Evolutionary conservation across 441 rosid species (phyloP), one percentile per base, ranked within the genome.

Genomic region (Mallotus repandus): DNA sequence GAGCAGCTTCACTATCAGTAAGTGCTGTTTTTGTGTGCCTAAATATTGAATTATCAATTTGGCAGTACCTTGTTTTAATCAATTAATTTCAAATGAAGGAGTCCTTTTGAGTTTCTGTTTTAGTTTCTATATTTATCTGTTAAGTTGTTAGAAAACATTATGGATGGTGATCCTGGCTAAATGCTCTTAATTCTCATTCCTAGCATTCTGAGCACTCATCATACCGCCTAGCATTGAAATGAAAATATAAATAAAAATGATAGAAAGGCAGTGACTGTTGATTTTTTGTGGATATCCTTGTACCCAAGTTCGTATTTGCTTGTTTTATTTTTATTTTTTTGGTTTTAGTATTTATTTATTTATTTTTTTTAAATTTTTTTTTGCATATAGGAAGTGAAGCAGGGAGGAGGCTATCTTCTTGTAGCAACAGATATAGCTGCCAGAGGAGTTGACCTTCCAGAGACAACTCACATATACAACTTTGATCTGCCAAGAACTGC

Each of bases 381-480:
- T 54, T 68, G 59, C 71, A 58, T 70, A 7, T 79, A 92, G 99
- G 98, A 91, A 78, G 73, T 89, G 75, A 87, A 95, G 79, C 87
- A 85, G 86, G 91, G 92, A 78, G 94, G 88, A 64, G 88, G 92
- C 57, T 84, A 81, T 87, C 89, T 95, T 82, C 94, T 95, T 68
- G 89, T 95, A 73, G 86, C 98, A 68, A 95, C 97, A 29, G 99
- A 95, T 85, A 89, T 95, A 73, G 97, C 97, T 16, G 99, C 93
- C 32, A 81, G 99, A 77, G 97, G 99, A 46, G 89, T 95, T 57
- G 98, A 95, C 81, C 87, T 95, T 71, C 93, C 94, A 0, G 95
- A 91, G 78, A 95, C 98, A 61, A 89, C 96, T 79, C 97, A 92
- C 59, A 87, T 95, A 63, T 95, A 88, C 87, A 95, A 95, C 85